Base-by-base conservation (phyloP, 768 basidiomycete genomes). In the Russula sp. region DNA sequence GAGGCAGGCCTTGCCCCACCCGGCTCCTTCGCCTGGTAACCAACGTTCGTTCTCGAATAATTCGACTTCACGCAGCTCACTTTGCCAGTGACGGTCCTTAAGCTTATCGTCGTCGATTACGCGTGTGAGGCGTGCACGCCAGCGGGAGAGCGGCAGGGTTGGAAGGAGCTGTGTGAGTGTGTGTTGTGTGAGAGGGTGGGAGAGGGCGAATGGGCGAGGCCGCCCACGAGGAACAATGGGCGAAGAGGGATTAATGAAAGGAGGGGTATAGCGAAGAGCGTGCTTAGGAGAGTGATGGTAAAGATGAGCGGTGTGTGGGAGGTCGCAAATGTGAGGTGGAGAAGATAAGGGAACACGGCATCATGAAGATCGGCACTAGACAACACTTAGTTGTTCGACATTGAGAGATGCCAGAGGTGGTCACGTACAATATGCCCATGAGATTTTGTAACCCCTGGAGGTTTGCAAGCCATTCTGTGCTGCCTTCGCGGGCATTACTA, bases 381-480 rank as follows among this genome's bases (percentile, higher is more conserved):
- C n/a, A 50, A 30, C 4, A 26, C 28, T 67, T 44, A 61, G 59
- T 50, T 22, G 49, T 5, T 14, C 13, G 53, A 34, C 16, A n/a
- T 24, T 13, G 30, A 34, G 6, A 42, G 42, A n/a, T 28, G 52
- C 16, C 13, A 62, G 42, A 52, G 5, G 28, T n/a, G 28, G 30
- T n/a, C 7, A 76, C 89, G 67, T 75, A 93, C 90, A 87, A 76
- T 8, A 82, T 76, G 7, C 92, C 92, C 92, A 95, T 94, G 34
- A 95, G 81, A 68, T 95, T 95, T 72, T 95, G 94, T 32, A 95
- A 89, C 1, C 81, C 92, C 75, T 94, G 92, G 3, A 95, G 76
- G 67, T 94, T 96, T 18, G 89, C 88, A 65, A 89, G 87, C 87
- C 91, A 94, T 63, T 90, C 88, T 0, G 86, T 81, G 13, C 84